Evolutionary conservation across 352 stramenopile genomes (phyloP), one percentile per base, ranked within the genome.

Genomic region (Globisporangium uncinulatum): DNA sequence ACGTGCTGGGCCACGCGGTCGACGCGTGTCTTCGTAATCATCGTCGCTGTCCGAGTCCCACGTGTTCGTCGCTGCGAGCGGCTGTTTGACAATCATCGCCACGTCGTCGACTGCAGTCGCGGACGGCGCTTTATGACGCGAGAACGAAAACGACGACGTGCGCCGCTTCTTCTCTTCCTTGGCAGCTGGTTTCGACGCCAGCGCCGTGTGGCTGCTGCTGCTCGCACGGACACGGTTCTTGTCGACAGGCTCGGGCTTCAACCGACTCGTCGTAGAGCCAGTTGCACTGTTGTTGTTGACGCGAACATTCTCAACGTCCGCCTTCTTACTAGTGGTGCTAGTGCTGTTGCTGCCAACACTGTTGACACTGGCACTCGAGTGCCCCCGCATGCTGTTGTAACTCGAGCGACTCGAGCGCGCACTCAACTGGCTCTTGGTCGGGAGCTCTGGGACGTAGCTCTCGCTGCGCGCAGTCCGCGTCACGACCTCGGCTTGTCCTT

Each of bases 21-120:
- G 71, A 29, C 69, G 71, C n/a, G 72, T 76, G 56, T 87, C 74
- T 41, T 90, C 77, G 53, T 79, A 89, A 50, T 86, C 76, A 43
- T 87, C 76, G 50, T 90, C 80, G 57, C 71, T 81, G 71, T 90
- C 80, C 41, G 76, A 88, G 61, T 83, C 69, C 77, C 71, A 87
- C 32, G 71, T 77, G n/a, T 61, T 61, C 47, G 74, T 48, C 24
- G 24, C 24, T 29, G 24, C 24, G 31, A 78, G 71, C 10, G 74
- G 65, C 64, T 76, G 76, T 54, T 81, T 79, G 13, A 80, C 65
- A 48, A 74, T 72, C 29, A 67, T 82, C 45, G 76, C 64, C 5
- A 84, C 66, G 21, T 83, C 74, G 42, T 78, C 70, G 36, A 79
- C 69, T 13, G 69, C 69, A 57, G 73, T 69, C n/a, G 64, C 36